Percentiles rank a stretch among this genome's conserved stretches.
Conservation (phyloP, 345 rosid species). For the Lenwebbia sp. region DNA sequence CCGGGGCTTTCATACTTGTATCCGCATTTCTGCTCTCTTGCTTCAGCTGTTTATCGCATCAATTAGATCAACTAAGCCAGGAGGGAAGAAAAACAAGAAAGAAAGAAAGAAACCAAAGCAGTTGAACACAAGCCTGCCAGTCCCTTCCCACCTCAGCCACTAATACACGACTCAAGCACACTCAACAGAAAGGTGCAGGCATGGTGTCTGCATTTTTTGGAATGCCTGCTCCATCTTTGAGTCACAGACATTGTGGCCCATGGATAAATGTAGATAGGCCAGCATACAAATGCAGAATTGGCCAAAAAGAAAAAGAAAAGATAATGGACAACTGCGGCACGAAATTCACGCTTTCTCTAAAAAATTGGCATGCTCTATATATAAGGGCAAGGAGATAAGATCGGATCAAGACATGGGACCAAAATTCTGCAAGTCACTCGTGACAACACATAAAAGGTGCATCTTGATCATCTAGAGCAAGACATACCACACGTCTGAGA, state of each 20-base stretch:
- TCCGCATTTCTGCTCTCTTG: constrained; percentile 29
- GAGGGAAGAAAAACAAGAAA: background rate
- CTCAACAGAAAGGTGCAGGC: background rate
- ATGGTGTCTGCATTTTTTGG: background rate
- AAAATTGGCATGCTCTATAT: background rate
- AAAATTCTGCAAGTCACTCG: background rate
- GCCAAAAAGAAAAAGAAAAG: background rate
- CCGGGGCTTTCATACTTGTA: constrained; percentile 20
- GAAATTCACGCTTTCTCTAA: background rate
- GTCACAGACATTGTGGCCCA: background rate
- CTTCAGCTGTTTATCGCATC: constrained; percentile 18
- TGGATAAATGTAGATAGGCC: background rate
- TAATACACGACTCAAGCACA: background rate
- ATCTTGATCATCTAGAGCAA: background rate
- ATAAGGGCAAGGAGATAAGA: background rate
- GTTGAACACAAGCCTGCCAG: background rate
- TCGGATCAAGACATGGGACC: background rate
- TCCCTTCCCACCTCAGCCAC: background rate
- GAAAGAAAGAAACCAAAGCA: background rate
- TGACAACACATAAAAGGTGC: background rate
- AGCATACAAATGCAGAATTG: background rate
- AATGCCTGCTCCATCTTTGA: background rate
- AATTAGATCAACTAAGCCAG: background rate
- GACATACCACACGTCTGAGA: background rate
- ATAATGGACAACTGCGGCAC: background rate